Evolutionary conservation across 2,329 filamentous ascomycete species (phyloP).

Genomic region (Penicillium brasilianum): DNA sequence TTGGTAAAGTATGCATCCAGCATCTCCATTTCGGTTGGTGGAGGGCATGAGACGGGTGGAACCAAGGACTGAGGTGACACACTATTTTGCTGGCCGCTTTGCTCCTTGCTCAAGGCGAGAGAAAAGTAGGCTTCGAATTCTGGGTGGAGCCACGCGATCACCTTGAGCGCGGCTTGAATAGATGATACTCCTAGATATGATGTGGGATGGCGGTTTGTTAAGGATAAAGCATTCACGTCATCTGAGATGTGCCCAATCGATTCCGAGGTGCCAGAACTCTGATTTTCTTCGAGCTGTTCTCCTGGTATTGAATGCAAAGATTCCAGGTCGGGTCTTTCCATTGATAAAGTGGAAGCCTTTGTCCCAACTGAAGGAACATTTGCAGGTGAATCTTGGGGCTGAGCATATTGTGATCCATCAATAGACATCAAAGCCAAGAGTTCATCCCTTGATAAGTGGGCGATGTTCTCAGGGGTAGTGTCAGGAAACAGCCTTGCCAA

Average conservation of each 20-base stretch:
- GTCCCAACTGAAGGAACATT: constrained; percentile 49
- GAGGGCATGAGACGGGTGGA: constrained; percentile 19
- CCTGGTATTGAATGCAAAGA: constrained; percentile 73
- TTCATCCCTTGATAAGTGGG: constrained; percentile 60
- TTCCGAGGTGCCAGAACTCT: constrained; percentile 55
- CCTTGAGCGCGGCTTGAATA: constrained; percentile 72
- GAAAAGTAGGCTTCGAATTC: constrained; percentile 51
- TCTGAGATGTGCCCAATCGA: constrained; percentile 66
- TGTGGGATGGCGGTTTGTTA: constrained; percentile 61
- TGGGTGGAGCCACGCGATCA: constrained; percentile 63
- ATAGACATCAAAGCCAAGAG: constrained; percentile 60
- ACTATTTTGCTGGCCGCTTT: neutral
- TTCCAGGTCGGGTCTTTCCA: constrained; percentile 56
- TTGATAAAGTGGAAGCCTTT: constrained; percentile 38
- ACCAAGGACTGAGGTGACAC: constrained; percentile 35
- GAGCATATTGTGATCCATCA: constrained; percentile 38
- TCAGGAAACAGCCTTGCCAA: constrained; percentile 65
- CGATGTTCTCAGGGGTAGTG: constrained; percentile 57
- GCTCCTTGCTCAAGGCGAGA: constrained; percentile 35
- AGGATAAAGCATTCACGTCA: constrained; percentile 70
- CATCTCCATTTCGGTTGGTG: constrained; percentile 66
- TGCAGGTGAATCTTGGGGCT: constrained; percentile 42
- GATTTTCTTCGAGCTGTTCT: constrained; percentile 50
- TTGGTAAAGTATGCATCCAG: constrained; percentile 74
- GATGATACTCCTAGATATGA: constrained; percentile 76